phyloP scores from a whole-genome alignment of 768 basidiomycete genomes.

The Serendipita vermifera region DNA sequence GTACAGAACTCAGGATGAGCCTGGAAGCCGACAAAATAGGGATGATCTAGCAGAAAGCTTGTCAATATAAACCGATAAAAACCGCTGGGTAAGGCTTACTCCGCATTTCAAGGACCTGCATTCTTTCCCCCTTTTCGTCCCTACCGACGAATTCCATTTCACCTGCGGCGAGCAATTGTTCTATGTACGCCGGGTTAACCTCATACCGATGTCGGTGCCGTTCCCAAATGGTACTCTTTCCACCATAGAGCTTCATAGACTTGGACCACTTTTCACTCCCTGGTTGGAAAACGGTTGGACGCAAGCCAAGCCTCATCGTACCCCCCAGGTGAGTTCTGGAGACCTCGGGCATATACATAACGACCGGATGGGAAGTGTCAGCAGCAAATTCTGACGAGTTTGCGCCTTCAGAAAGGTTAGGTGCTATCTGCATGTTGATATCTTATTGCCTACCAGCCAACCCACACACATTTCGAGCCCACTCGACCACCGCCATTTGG shows the following conservation, averaged over 20 bases:
- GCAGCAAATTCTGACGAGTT: slow-evolving; percentile 72
- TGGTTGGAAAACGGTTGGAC: slow-evolving; percentile 82
- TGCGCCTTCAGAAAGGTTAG: slow-evolving; percentile 41
- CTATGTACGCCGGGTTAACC: slow-evolving; percentile 81
- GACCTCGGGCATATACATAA: slow-evolving; percentile 99
- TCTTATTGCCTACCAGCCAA: slow-evolving; percentile 39
- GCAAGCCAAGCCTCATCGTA: slow-evolving; percentile 97
- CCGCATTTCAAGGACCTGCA: slow-evolving; percentile 86
- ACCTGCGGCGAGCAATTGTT: slow-evolving; percentile 54
- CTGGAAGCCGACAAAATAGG: slow-evolving; percentile 87
- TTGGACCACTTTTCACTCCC: slow-evolving; percentile 59
- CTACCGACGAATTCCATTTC: slow-evolving; percentile 63
- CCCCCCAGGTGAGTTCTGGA: slow-evolving; percentile 97
- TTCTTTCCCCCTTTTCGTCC: slow-evolving; percentile 91
- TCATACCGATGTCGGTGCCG: slow-evolving; percentile 93
- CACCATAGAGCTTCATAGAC: slow-evolving; percentile 70
- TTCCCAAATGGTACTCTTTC: slow-evolving; percentile 78
- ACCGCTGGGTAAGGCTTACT: slow-evolving; percentile 34
- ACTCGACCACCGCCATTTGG: slow-evolving; percentile 93
- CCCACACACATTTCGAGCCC: slow-evolving; percentile 73
- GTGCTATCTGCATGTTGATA: not conserved
- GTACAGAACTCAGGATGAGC: slow-evolving; percentile 99
- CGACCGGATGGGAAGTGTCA: slow-evolving; percentile 49
- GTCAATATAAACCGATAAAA: not conserved
- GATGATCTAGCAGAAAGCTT: slow-evolving; percentile 49